Evolutionary conservation across 371 early-diverging fungal species (phyloP), one percentile per base, ranked within the genome.

Genomic region (Mucor irregularis): DNA sequence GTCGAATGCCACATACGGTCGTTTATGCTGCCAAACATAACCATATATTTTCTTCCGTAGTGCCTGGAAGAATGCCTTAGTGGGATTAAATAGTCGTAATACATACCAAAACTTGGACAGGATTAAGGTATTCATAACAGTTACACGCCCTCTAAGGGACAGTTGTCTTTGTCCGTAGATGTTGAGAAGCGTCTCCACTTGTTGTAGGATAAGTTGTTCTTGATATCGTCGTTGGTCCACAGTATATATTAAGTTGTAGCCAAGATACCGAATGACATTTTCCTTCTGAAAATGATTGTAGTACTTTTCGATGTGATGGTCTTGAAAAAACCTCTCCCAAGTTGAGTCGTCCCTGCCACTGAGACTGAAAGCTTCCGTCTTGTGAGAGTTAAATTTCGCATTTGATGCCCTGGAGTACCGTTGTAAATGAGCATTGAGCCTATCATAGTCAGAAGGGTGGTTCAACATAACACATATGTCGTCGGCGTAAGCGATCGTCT

Each of bases 251-350:
- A 43, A 17, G n/a, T 44, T 16, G 21, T 19, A 50, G 1, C 45
- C 45, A 14, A 58, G 26, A 17, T 49, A 58, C 9, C 37, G 45
- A 25, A 58, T 45, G n/a, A n/a, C n/a, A 34, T 35, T 26, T n/a
- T 10, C 30, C 13, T 25, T 5, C 9, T 25, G 30, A 1, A 10
- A 4, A 8, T 39, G 2, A 21, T 7, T 4, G 22, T 40, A n/a
- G 16, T 30, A 40, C 0, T 8, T 42, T 2, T 1, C 2, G 8
- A 34, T 34, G 24, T 49, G 11, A 21, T 49, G 14, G 17, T 22
- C 4, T 6, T 49, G 19, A 3, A 49, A 16, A 1, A 31, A 19
- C 1, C 0, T 13, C 5, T 21, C 9, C 21, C 34, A 34, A 1
- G 8, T 10, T 2, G n/a, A 10, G 4, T 17, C 13, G 2, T 6